Base-by-base conservation (phyloP, 805 yeast species). In the Starmerella stigmatis region DNA sequence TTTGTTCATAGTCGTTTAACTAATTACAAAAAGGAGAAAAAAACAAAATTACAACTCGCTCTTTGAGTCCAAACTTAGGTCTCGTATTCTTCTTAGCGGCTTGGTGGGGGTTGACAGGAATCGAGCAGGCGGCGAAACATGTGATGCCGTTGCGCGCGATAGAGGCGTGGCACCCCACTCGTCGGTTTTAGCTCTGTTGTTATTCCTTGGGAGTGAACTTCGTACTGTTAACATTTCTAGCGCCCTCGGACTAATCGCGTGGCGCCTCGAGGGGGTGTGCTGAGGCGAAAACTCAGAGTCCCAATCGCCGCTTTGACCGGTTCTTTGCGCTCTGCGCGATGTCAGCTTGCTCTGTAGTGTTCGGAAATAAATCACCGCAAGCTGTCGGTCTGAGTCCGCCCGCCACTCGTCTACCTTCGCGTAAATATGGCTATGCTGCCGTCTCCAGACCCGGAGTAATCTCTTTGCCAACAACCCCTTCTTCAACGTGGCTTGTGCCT, bases 121-220 rank as follows among this genome's bases (percentile, higher is more conserved):
- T 16, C 38, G 6, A 8, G 38, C 13, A 3, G 38, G 11, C 4
- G n/a, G n/a, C n/a, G n/a, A n/a, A n/a, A n/a, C n/a, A n/a, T n/a
- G n/a, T n/a, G 21, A 4, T 2, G 19, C 29, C 11, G 38, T 8
- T 7, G 12, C 27, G 11, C 38, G 26, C 17, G 27, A 34, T 17
- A 34, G 11, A 22, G 38, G 38, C 13, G 38, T 34, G 8, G 38
- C 38, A 5, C 38, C 38, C 38, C 38, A 34, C 12, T 34, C 38
- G 22, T 23, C 38, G 12, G 19, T 23, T n/a, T n/a, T n/a, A 3
- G 23, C 13, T 5, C 15, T 32, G 4, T 13, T 1, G 5, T 5
- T 22, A 21, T n/a, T 22, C n/a, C 10, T 21, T n/a, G 4, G 15
- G 3, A 22, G 10, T 23, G 29, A 16, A 21, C 15, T n/a, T 10